Evolutionary conservation across 2,329 filamentous ascomycete genomes (phyloP), one percentile per base, ranked within the genome.

Genomic region (Colletotrichum sp.): DNA sequence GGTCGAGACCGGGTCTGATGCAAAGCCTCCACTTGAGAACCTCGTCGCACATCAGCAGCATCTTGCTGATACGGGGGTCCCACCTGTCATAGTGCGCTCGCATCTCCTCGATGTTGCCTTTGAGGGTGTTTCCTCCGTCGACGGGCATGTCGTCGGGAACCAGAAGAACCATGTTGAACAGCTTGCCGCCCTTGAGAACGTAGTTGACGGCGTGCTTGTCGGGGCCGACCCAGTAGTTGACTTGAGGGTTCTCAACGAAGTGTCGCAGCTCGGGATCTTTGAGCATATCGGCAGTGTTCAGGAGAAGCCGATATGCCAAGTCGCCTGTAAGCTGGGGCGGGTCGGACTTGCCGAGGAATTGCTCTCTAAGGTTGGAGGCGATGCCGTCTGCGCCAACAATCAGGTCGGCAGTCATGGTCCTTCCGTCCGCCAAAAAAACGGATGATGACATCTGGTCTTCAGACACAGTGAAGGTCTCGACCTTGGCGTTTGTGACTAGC

Each of bases 21-120:
- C 89, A 91, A 1, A 93, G 82, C 3, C 90, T 85, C 91, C 91
- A 93, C 81, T 93, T 93, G 7, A 85, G 86, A 1, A 93, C 90
- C 0, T 88, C 89, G 59, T 91, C 84, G 80, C 91, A 92, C 22
- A 93, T 86, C 0, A 84, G 83, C 1, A 93, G 84, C 6, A 93
- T 84, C 80, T 92, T 93, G 22, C 87, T 83, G 44, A 91, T 89
- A 2, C 84, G 84, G 1, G 90, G 89, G 78, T 93, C 91, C 91
- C 91, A 93, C 59, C 88, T 87, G 62, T 87, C 84, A 77, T 89
- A 92, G 7, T 89, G 83, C 1, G 86, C 86, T 7, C 82, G 80
- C 85, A 87, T 87, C 79, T 86, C 85, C 39, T 89, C 84, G 5
- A 92, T 86, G 71, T 88, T 88, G 5, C 88, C 89, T 16, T 87